These are phyloP conservation scores for Emmonsiellopsis sp. DNA, from an alignment of 2,329 filamentous ascomycete species.

Conservation along the genomic window DNA sequence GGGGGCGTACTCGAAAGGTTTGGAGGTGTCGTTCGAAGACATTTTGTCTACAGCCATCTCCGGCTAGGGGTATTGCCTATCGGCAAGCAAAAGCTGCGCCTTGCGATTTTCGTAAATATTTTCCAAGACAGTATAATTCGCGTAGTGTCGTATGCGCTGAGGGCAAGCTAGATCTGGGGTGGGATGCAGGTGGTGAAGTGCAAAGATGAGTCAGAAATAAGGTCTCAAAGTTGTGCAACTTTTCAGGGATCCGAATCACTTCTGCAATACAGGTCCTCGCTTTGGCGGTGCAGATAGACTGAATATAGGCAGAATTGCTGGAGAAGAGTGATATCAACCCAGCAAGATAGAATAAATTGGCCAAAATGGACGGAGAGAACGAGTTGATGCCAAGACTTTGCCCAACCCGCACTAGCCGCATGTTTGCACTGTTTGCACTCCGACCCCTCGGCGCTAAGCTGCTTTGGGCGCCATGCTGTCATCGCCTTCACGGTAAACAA, in stretches of 20 bases:
- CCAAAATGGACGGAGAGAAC: neutral
- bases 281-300: too few relatives aligned
- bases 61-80: slow-evolving; percentile 4
- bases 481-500: slow-evolving; percentile 10
- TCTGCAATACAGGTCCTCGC: too few relatives aligned
- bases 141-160: too few relatives aligned
- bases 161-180: too few relatives aligned
- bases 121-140: neutral
- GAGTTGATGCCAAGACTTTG: neutral
- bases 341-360: neutral
- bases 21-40: slow-evolving; percentile 15
- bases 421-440: slow-evolving; percentile 30
- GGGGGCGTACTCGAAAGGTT: slow-evolving; percentile 12
- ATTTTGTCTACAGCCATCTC: slow-evolving; percentile 22
- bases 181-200: too few relatives aligned
- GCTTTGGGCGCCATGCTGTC: slow-evolving; percentile 10
- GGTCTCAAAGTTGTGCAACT: too few relatives aligned
- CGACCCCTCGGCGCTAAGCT: slow-evolving; percentile 27
- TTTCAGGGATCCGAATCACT: too few relatives aligned
- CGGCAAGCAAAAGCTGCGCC: neutral
- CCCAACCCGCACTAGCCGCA: neutral
- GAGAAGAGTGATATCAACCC: neutral
- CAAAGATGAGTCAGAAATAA: too few relatives aligned
- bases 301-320: neutral
- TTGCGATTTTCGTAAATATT: too few relatives aligned